Evolutionary conservation across 2,329 filamentous ascomycete species (phyloP).

Genomic region (Claviceps purpurea): DNA sequence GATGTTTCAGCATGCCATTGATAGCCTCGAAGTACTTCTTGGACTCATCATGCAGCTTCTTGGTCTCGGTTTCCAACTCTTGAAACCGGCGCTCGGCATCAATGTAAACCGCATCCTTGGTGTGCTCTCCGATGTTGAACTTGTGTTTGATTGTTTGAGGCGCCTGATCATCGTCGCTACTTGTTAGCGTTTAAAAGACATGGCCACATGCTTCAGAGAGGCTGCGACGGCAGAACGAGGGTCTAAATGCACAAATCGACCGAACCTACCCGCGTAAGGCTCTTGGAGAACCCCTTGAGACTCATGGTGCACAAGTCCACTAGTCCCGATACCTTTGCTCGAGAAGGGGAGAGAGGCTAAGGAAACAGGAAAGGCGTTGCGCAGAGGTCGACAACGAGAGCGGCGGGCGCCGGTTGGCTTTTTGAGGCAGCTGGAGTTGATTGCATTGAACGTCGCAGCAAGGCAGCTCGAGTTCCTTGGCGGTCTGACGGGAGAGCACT

Average conservation of each 20-base stretch:
- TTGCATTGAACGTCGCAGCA: slow-evolving; percentile 5
- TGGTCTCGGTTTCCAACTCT: slow-evolving; percentile 90
- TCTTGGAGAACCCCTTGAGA: slow-evolving; percentile 92
- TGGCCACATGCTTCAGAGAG: background rate
- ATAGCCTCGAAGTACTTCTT: slow-evolving; percentile 97
- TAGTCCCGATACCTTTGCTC: background rate
- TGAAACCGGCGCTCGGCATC: slow-evolving; percentile 90
- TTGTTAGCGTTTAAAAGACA: slow-evolving; percentile 1
- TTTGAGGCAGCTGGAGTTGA: slow-evolving; percentile 3
- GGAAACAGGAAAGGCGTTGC: background rate
- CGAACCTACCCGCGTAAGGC: slow-evolving; percentile 60
- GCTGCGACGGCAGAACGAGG: slow-evolving; percentile 13
- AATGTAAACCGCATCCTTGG: slow-evolving; percentile 87
- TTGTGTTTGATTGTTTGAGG: slow-evolving; percentile 83
- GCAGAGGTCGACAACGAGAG: background rate
- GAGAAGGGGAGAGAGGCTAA: background rate
- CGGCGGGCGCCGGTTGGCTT: background rate
- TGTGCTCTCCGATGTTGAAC: slow-evolving; percentile 92
- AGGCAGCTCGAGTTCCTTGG: background rate
- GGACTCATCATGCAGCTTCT: slow-evolving; percentile 91
- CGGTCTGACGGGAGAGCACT: background rate
- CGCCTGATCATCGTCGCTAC: slow-evolving; percentile 35
- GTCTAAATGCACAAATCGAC: slow-evolving; percentile 10
- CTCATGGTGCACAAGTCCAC: slow-evolving; percentile 50
- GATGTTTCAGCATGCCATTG: slow-evolving; percentile 92